phyloP scores from a whole-genome alignment of 2,329 filamentous ascomycete genomes.

The Apiospora kogelbergensis region DNA sequence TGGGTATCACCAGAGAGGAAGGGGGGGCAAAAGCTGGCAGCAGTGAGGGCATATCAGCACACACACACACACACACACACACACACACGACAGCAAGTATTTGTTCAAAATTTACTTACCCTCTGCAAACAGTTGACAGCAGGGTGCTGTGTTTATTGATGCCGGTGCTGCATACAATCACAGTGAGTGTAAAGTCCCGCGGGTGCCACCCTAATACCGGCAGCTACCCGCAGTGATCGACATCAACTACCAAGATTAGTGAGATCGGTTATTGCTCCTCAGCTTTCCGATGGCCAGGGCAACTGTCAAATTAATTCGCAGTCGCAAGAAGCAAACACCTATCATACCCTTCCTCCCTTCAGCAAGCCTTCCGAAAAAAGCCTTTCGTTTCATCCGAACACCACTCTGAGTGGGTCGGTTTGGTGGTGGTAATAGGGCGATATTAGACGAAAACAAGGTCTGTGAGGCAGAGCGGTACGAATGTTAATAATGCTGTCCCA shows the following conservation, averaged over 20 bases:
- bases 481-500: not conserved
- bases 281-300: not conserved
- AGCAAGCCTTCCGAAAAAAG: not conserved
- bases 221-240: not conserved
- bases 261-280: not conserved
- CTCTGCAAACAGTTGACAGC: no score
- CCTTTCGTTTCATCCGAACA: conserved; percentile 5
- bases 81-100: no score
- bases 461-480: not conserved
- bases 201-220: not conserved
- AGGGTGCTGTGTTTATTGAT: not conserved
- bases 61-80: not conserved
- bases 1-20: not conserved
- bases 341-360: not conserved
- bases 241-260: not conserved
- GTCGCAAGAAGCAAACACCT: not conserved
- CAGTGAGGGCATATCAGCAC: not conserved
- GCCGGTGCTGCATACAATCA: not conserved
- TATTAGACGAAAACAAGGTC: not conserved
- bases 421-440: not conserved
- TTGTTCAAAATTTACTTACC: no score
- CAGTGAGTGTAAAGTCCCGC: not conserved
- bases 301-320: not conserved
- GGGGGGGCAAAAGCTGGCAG: not conserved
- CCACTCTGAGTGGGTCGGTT: not conserved